Evolutionary conservation across 2,329 filamentous ascomycete genomes (phyloP), one percentile per base, ranked within the genome.

Genomic region (Teratosphaeria destructans): DNA sequence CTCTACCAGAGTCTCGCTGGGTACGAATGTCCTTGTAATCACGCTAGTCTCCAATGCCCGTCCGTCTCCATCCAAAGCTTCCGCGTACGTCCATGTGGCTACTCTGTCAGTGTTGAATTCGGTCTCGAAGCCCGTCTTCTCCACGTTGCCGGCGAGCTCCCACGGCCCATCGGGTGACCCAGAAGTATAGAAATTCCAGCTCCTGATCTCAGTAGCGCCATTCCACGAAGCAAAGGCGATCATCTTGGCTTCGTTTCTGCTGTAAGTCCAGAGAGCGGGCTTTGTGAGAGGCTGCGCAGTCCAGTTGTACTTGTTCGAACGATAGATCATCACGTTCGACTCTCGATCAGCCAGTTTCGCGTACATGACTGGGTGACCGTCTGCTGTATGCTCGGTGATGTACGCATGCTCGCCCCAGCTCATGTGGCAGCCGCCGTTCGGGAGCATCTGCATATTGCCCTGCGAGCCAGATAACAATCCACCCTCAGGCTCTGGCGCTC

Each of bases 161-260:
- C 70, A 76, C 1, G 72, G 72, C 14, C 74, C 74, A 16, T 66
- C 64, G 0, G 70, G 65, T 19, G 70, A 72, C 2, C 72, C 66
- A 1, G 71, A 65, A 3, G 74, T 75, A 65, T 77, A 81, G 64
- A 83, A 82, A 29, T 76, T 73, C 83, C 82, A 81, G 5, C 66
- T 70, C 23, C 61, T 61, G n/a, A 79, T 72, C 55, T 79, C 78
- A 1, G 78, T 80, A 0, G 77, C 78, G 12, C 78, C 78, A 62
- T 80, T 80, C 78, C 78, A 80, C 4, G 78, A 82, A 2, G 82
- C 80, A 67, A 80, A 85, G n/a, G 77, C 69, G 8, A 73, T 71
- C 61, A 69, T 74, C 0, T 66, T 65, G 6, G 67, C 61, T 3
- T 72, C 71, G 19, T 67, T 68, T 54, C 55, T 63, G 59, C 75